phyloP scores from a whole-genome alignment of 2,329 filamentous ascomycete genomes.

The Didymosphaeria variabile region DNA sequence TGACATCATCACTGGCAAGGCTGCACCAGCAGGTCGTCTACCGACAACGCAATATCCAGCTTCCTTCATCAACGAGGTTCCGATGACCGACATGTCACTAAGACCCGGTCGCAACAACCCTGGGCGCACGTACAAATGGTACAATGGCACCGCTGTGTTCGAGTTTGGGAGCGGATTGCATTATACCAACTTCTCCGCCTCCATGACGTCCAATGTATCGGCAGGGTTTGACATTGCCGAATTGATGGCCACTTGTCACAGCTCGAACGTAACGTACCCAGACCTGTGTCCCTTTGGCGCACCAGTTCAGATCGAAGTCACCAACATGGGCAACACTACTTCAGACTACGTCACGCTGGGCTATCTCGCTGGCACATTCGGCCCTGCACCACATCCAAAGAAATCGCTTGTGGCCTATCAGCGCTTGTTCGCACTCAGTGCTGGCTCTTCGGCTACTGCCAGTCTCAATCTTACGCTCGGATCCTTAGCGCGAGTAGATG shows the following conservation, averaged over 20 bases:
- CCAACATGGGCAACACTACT: conserved; percentile 56
- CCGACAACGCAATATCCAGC: conserved; percentile 66
- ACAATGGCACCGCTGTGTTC: conserved; percentile 57
- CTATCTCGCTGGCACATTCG: conserved; percentile 60
- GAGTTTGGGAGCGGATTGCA: conserved; percentile 66
- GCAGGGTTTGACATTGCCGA: conserved; percentile 44
- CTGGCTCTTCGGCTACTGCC: conserved; percentile 42
- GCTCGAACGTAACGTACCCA: conserved; percentile 18
- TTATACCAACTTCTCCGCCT: conserved; percentile 63
- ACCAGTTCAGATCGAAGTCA: conserved; percentile 49
- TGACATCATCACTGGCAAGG: conserved; percentile 62
- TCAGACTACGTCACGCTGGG: conserved; percentile 64
- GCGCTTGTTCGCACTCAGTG: conserved; percentile 53
- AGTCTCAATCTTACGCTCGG: conserved; percentile 58
- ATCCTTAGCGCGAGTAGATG: conserved; percentile 60
- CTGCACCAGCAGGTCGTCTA: conserved; percentile 62
- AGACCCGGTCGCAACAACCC: conserved; percentile 57
- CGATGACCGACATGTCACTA: conserved; percentile 66
- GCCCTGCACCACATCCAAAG: conserved; percentile 61
- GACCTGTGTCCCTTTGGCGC: conserved; percentile 52
- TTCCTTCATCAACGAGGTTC: conserved; percentile 57
- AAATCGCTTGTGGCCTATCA: conserved; percentile 64
- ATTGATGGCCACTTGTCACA: conserved; percentile 48
- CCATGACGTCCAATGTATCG: conserved; percentile 20
- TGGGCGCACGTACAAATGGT: conserved; percentile 64